Conservation (phyloP, 179 eudicot genomes). For the Vitellaria paradoxa region DNA sequence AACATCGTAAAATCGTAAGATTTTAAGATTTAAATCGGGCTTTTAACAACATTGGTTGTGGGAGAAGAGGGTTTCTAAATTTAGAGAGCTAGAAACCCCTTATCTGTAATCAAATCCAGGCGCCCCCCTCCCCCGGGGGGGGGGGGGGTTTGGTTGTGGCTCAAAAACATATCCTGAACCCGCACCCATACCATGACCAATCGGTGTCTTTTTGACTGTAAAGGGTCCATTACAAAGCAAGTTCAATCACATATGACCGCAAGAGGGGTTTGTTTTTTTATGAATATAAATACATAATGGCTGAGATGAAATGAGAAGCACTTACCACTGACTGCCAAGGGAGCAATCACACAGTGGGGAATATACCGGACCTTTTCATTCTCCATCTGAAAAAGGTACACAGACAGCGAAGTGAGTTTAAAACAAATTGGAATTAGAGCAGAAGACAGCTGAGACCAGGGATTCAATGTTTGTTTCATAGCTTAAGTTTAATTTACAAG, state of each 20-base stretch:
- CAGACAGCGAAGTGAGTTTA: conserved; percentile 10
- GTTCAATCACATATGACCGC: background rate
- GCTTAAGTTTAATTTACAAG: background rate
- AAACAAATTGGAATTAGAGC: background rate
- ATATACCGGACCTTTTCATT: conserved; percentile 77
- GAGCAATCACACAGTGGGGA: conserved; percentile 69
- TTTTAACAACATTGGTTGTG: too few relatives aligned
- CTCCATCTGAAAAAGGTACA: conserved; percentile 55
- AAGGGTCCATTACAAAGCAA: background rate
- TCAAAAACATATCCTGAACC: background rate
- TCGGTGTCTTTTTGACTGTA: background rate
- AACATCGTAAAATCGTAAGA: too few relatives aligned
- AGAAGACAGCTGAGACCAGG: background rate
- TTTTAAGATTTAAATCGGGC: too few relatives aligned
- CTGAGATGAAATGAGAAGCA: conserved; percentile 19
- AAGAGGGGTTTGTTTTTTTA: background rate
- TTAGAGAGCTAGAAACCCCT: conserved; percentile 5
- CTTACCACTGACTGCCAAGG: conserved; percentile 96
- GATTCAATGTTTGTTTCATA: background rate
- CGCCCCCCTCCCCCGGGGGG: background rate
- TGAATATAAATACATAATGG: background rate
- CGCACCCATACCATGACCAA: background rate
- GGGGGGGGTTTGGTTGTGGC: too few relatives aligned
- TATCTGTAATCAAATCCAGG: background rate
- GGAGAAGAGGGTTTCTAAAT: background rate